These are phyloP conservation scores for Hypoxylon rubiginosum DNA, from an alignment of 2,329 filamentous ascomycete species.

Conservation along the genomic window DNA sequence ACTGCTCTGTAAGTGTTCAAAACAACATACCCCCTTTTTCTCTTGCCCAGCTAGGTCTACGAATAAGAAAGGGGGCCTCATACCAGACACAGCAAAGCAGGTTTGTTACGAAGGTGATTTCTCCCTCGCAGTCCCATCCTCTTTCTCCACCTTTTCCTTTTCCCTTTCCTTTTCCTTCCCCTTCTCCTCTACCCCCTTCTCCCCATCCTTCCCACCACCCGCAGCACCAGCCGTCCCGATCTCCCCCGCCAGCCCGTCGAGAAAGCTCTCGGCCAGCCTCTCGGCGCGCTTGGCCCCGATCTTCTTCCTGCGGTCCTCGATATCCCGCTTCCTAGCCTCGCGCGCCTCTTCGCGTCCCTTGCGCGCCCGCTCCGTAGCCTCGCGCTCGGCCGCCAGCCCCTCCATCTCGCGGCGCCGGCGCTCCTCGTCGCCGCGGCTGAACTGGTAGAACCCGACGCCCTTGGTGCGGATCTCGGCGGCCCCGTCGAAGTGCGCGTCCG, in stretches of 20 bases:
- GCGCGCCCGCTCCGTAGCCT: conserved; percentile 75
- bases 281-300: conserved; percentile 67
- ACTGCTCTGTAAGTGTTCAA: not conserved
- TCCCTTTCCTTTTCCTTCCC: conserved; percentile 10
- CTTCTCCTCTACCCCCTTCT: conserved; percentile 10
- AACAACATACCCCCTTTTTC: not conserved
- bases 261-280: conserved; percentile 55
- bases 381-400: conserved; percentile 74
- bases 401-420: conserved; percentile 79
- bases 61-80: not conserved
- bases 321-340: conserved; percentile 70
- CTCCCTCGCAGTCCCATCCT: no score
- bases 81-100: not conserved
- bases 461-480: conserved; percentile 85
- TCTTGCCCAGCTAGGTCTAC: not conserved
- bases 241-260: conserved; percentile 54
- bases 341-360: conserved; percentile 67
- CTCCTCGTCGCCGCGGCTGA: conserved; percentile 82
- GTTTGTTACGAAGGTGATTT: not conserved
- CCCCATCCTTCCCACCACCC: conserved; percentile 6
- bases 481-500: conserved; percentile 87
- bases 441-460: conserved; percentile 92
- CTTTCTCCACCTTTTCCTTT: no score
- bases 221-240: conserved; percentile 36
- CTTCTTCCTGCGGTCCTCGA: conserved; percentile 73